Conservation (phyloP, 805 yeast species). For the Saccharomycopsis microspora region DNA sequence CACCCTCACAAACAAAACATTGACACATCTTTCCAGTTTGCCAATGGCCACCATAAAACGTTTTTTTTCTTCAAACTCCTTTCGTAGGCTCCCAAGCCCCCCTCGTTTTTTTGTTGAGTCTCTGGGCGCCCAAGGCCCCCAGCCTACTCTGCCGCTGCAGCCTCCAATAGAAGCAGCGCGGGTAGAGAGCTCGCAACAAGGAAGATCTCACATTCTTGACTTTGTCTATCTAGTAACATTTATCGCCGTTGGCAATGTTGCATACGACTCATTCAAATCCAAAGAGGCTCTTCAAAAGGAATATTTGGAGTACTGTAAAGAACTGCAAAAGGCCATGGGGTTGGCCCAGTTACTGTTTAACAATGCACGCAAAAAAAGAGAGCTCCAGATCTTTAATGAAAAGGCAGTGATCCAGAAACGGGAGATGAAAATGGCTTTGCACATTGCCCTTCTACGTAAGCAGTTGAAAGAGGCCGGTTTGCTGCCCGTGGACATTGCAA, state of each 20-base stretch:
- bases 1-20: too few species aligned
- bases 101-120: not conserved
- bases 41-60: not conserved
- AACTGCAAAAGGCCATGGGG: conserved; percentile 24
- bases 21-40: too few species aligned
- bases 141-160: too few species aligned
- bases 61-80: not conserved
- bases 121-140: not conserved
- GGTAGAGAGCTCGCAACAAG: not conserved
- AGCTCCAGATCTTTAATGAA: conserved; percentile 40
- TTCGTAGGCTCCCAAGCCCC: not conserved
- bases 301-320: conserved; percentile 23
- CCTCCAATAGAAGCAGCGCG: too few species aligned
- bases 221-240: too few species aligned
- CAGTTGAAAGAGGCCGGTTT: conserved; percentile 47
- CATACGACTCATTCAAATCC: conserved; percentile 38
- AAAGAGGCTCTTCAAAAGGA: conserved; percentile 27
- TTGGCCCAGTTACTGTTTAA: conserved; percentile 36
- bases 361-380: conserved; percentile 39
- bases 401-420: conserved; percentile 34
- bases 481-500: conserved; percentile 45
- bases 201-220: not conserved
- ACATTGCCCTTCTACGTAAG: conserved; percentile 51
- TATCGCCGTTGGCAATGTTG: conserved; percentile 22
- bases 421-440: conserved; percentile 53